A percentile compares a stretch with the other conserved stretches of the same genome.
Evolutionary conservation across 176 grass and related monocot genomes (phyloP).

Genomic region (Musa schizocarpa): DNA sequence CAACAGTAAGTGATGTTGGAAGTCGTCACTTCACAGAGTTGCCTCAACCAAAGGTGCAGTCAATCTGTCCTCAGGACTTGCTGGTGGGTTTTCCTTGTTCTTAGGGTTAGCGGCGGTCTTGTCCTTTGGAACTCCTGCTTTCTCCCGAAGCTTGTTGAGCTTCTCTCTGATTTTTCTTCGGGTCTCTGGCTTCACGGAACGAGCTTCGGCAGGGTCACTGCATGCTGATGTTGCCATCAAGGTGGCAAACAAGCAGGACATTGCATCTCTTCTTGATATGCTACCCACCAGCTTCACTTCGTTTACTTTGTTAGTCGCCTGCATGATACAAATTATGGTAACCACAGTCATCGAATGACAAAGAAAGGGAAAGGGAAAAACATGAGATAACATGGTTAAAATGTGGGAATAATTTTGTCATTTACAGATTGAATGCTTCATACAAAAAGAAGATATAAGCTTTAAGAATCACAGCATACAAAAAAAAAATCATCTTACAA

Average conservation of each 20-base stretch:
- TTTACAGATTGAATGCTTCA: no score
- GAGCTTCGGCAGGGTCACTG: constrained; percentile 26
- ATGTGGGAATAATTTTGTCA: not conserved
- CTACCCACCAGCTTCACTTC: constrained; percentile 10
- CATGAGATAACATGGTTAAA: not conserved
- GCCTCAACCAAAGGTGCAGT: constrained; percentile 8
- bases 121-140: constrained; percentile 23
- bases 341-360: no score
- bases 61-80: not conserved
- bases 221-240: constrained; percentile 26
- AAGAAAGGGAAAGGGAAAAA: not conserved
- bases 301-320: constrained; percentile 5
- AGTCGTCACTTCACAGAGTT: not conserved
- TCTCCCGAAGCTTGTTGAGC: constrained; percentile 56
- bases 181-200: constrained; percentile 42
- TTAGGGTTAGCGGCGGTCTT: constrained; percentile 6
- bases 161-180: constrained; percentile 63
- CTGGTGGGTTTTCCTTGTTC: constrained; percentile 8
- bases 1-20: not conserved
- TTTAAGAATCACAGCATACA: not conserved
- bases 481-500: not conserved
- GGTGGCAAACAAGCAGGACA: constrained; percentile 40
- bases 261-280: constrained; percentile 40
- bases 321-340: not conserved
- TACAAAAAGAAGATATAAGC: no score